Base-by-base conservation (phyloP, 192 early-diverging fungal species). In the Entomortierella chlamydospora region DNA sequence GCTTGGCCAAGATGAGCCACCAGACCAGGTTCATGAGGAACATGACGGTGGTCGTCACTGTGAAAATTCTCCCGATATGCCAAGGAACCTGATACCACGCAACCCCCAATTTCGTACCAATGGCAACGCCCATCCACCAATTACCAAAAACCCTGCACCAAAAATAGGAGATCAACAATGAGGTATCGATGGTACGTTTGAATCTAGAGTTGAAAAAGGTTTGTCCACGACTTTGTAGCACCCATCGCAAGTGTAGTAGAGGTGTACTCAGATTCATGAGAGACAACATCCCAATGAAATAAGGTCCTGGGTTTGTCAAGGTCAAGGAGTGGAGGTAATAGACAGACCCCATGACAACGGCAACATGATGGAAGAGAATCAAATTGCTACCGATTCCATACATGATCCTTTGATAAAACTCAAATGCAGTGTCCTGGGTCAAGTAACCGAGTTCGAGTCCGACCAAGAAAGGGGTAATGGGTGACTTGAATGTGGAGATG, bases 121-220 rank as follows among this genome's bases (percentile, higher is more conserved):
- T 70, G 30, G 76, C 76, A 11, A 79, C 76, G n/a, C 68, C 76
- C 76, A 79, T 79, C 76, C 76, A 79, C 76, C 76, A 79, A 28
- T 79, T 79, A n/a, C 76, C 76, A 50, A 79, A 79, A 33, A 79
- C 65, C 34, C 76, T 63, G 68, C 76, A 79, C 76, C 76, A 79
- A 59, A 79, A 79, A 39, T 79, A 79, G 18, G 76, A 70, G 28
- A 79, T 63, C 57, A 79, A 33, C 55, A 79, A 18, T 12, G 68
- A 50, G 10, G 68, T 70, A 37, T 79, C 76, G 43, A 79, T 66
- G n/a, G 64, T 64, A 12, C 76, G 76, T 62, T 79, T 79, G 26
- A 79, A 26, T 33, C 25, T 70, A 31, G 76, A 79, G 57, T 70
- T 70, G 50, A 56, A 51, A 41, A 79, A 79, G 0, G 67, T 79